A percentile compares a stretch with the other conserved stretches of the same genome.
Conservation (phyloP, 345 rosid genomes). For the Gossypium stocksii region DNA sequence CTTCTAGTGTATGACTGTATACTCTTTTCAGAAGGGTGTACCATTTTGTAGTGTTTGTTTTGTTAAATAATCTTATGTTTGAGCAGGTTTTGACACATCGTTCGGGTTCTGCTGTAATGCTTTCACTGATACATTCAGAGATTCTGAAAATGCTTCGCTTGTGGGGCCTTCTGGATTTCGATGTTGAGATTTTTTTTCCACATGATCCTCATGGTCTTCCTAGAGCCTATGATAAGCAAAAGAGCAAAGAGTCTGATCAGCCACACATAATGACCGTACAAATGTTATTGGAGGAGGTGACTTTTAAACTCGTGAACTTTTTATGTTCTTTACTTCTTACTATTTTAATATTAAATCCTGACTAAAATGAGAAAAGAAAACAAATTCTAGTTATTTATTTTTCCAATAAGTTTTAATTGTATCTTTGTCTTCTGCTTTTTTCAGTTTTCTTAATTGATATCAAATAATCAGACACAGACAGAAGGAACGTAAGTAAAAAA, state of each 20-base stretch:
- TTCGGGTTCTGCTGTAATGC: conserved; percentile 55
- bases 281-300: conserved; percentile 42
- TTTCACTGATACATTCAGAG: conserved; percentile 54
- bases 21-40: neutral
- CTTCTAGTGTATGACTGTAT: conserved; percentile 5
- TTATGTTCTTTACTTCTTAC: neutral
- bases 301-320: neutral
- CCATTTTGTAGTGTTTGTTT: neutral
- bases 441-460: neutral
- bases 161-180: conserved; percentile 54
- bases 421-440: neutral
- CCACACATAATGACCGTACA: conserved; percentile 48
- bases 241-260: conserved; percentile 57
- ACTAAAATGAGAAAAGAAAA: neutral
- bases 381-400: neutral
- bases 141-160: conserved; percentile 59
- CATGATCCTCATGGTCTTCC: conserved; percentile 48
- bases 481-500: neutral
- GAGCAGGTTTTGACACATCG: conserved; percentile 61
- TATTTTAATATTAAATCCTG: neutral
- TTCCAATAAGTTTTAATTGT: neutral
- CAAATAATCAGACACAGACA: neutral
- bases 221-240: conserved; percentile 55
- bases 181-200: conserved; percentile 58
- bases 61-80: conserved; percentile 15